Conservation (phyloP, 2,329 filamentous ascomycete genomes). For the Fusarium fujikuroi region DNA sequence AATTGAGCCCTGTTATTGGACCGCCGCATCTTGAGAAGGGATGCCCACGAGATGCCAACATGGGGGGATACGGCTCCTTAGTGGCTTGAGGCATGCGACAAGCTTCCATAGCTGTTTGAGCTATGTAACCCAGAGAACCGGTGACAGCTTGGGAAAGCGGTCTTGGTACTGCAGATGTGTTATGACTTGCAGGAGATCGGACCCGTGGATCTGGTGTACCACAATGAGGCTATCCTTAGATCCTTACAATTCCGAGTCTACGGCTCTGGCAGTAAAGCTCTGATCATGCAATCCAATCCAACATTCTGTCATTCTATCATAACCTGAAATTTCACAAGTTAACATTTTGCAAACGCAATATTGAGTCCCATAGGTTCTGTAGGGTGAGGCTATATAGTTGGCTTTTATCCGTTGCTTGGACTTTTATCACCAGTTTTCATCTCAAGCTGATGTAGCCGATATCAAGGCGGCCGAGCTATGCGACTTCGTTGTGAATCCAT, state of each 20-base stretch:
- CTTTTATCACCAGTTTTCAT: background rate
- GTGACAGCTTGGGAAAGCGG: background rate
- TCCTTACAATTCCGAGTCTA: background rate
- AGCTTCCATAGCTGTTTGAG: background rate
- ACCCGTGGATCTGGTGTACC: background rate
- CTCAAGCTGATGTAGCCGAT: background rate
- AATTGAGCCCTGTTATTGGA: constrained; percentile 27
- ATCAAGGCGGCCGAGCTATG: background rate
- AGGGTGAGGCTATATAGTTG: background rate
- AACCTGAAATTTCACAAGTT: too few relatives aligned
- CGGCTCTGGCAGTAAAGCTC: background rate
- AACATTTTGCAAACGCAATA: too few relatives aligned
- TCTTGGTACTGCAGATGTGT: background rate
- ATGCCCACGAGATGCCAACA: constrained; percentile 23
- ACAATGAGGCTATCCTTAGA: background rate
- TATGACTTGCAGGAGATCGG: constrained; percentile 10
- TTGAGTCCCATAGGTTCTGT: background rate
- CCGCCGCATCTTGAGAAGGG: background rate
- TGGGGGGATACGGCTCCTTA: background rate
- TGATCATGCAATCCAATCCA: background rate
- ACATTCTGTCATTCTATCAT: too few relatives aligned
- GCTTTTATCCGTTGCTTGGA: background rate
- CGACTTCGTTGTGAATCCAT: background rate
- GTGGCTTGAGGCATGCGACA: constrained; percentile 20
- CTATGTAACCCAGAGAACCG: background rate